Base-by-base conservation (phyloP, 2,329 filamentous ascomycete species). In the Pyrenophora tritici-repentis region DNA sequence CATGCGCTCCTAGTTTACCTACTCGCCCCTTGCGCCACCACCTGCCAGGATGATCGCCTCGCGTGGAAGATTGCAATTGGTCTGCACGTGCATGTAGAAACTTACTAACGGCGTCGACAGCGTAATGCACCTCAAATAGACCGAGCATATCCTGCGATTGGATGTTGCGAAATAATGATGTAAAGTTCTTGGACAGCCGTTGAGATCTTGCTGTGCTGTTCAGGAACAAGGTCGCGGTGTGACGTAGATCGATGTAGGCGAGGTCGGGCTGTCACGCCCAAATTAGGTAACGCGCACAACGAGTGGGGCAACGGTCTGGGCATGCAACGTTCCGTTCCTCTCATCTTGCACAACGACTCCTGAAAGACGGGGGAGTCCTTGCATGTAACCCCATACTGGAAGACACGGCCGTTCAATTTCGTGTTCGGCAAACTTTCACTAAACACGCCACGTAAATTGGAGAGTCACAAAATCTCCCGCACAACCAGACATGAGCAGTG, bases 131-230 rank as follows among this genome's bases (percentile, higher is more conserved):
- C 36, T 36, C 48, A 39, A 35, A 54, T 58, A 58, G 22, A 58
- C 55, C 42, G 42, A 57, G 37, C 3, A 13, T 14, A 6, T 18
- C 13, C 5, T 14, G 14, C 33, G 14, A 63, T 65, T 63, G 63
- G 57, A 24, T 31, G 14, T 7, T 14, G 22, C 36, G 3, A 10
- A 14, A 45, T 34, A 42, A 65, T 66, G 63, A 66, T 65, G 63
- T 59, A 62, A 58, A 61, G 51, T 5, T 18, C 29, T 26, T 37
- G 18, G 20, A 26, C 33, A 34, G 18, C 42, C 33, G 36, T 39
- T 39, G 42, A 14, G 42, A 47, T 38, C 39, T 34, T 54, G 43
- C 32, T 47, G 46, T 47, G 46, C 43, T 38, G 39, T 42, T 35
- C 47, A 55, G 48, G 47, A 55, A 56, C 54, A 46, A 42, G 47